Evolutionary conservation across 345 rosid genomes (phyloP).

Genomic region (Eucalyptus pauciflora): DNA sequence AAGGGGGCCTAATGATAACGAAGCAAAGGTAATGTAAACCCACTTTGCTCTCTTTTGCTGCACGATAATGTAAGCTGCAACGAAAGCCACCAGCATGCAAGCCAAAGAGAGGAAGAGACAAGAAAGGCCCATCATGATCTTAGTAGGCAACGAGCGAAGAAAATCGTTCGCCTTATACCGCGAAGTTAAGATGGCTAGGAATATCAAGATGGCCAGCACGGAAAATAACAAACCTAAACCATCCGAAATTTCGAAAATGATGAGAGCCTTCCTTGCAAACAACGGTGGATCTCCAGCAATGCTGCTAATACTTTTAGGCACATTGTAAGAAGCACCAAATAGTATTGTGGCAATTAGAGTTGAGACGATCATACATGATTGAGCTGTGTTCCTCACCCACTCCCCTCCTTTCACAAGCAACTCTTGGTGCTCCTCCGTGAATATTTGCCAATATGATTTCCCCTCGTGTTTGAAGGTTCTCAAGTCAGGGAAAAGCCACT

Average conservation of each 20-base stretch:
- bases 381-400: slow-evolving; percentile 9
- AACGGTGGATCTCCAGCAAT: slow-evolving; percentile 3
- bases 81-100: neutral
- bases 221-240: slow-evolving; percentile 6
- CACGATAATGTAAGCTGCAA: neutral
- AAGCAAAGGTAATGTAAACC: neutral
- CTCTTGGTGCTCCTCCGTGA: neutral
- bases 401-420: neutral
- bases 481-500: neutral
- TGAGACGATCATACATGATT: slow-evolving; percentile 7
- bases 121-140: neutral
- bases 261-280: neutral
- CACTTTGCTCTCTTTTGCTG: neutral
- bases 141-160: neutral
- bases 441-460: neutral
- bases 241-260: slow-evolving; percentile 10
- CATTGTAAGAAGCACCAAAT: slow-evolving; percentile 15
- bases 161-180: slow-evolving; percentile 9
- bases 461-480: neutral
- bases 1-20: neutral
- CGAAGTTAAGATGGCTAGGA: slow-evolving; percentile 7
- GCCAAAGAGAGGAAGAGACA: neutral
- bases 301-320: slow-evolving; percentile 8
- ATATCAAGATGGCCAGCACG: slow-evolving; percentile 2
- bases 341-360: neutral